Evolutionary conservation across 2,329 filamentous ascomycete species (phyloP).

Genomic region (Albifimbria verrucaria): DNA sequence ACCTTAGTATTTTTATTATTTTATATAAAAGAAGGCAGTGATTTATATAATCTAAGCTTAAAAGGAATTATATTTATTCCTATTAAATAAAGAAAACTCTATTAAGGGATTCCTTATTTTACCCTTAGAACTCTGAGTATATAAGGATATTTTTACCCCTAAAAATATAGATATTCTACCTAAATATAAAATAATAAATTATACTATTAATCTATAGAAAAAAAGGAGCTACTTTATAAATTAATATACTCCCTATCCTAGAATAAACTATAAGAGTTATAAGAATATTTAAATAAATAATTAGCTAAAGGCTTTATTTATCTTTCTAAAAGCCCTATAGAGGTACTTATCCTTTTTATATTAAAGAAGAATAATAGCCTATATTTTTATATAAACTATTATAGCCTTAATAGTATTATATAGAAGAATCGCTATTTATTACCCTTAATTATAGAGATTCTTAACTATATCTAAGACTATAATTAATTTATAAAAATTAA

Average conservation of each 20-base stretch:
- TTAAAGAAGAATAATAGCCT: slow-evolving; percentile 6
- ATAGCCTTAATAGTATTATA: slow-evolving; percentile 10
- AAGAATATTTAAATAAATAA: slow-evolving; percentile 8
- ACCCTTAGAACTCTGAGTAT: not conserved
- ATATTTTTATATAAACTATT: slow-evolving; percentile 12
- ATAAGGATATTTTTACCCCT: not conserved
- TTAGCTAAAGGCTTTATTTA: slow-evolving; percentile 6
- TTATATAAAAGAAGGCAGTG: not conserved
- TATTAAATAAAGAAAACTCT: not conserved
- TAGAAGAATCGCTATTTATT: slow-evolving; percentile 8
- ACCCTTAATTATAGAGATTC: slow-evolving; percentile 7
- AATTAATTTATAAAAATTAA: slow-evolving; percentile 8
- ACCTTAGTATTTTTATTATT: not conserved
- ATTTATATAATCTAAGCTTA: not conserved
- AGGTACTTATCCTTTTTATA: slow-evolving; percentile 7
- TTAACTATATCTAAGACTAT: slow-evolving; percentile 5
- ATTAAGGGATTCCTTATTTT: not conserved
- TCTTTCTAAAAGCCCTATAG: slow-evolving; percentile 4
- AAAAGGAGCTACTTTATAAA: slow-evolving; percentile 3
- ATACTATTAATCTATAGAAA: slow-evolving; percentile 6
- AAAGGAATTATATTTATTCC: not conserved
- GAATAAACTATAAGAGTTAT: slow-evolving; percentile 5
- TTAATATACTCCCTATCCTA: slow-evolving; percentile 5
- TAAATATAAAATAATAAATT: not conserved
- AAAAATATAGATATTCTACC: slow-evolving; percentile 1